Percentiles rank a stretch among this genome's conserved stretches.
Evolutionary conservation across 1,139 yeast species (phyloP).

Genomic region (Pichia sp.): DNA sequence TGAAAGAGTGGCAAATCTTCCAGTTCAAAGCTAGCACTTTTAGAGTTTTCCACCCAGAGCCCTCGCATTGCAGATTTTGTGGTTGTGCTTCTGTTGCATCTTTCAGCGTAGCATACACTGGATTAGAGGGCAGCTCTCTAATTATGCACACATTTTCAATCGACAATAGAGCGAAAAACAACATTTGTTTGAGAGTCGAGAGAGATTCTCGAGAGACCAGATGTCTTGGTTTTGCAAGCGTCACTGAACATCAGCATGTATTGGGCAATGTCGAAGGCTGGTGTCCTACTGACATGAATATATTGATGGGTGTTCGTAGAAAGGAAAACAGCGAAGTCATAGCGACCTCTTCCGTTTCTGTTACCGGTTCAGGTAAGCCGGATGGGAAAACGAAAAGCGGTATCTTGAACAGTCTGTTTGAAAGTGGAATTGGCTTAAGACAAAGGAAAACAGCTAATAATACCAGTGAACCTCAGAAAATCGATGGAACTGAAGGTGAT

Average conservation of each 20-base stretch:
- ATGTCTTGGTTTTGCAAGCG: slow-evolving; percentile 79
- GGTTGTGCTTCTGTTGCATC: slow-evolving; percentile 81
- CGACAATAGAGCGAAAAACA: slow-evolving; percentile 71
- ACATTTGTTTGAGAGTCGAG: slow-evolving; percentile 81
- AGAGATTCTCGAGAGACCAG: slow-evolving; percentile 89
- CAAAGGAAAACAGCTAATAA: background rate
- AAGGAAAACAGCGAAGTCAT: slow-evolving; percentile 30
- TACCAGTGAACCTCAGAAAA: background rate
- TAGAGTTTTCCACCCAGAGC: slow-evolving; percentile 73
- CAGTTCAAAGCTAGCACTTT: slow-evolving; percentile 58
- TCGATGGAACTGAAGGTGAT: background rate
- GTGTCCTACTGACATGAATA: slow-evolving; percentile 74
- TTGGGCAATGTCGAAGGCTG: slow-evolving; percentile 63
- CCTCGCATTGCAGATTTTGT: slow-evolving; percentile 85
- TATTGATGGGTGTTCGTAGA: slow-evolving; percentile 66
- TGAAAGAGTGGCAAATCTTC: slow-evolving; percentile 53
- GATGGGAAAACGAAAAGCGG: background rate
- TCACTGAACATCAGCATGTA: slow-evolving; percentile 67
- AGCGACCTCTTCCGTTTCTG: background rate
- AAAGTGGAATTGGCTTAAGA: slow-evolving; percentile 3
- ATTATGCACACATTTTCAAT: slow-evolving; percentile 70
- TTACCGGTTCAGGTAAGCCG: background rate
- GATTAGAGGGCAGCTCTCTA: slow-evolving; percentile 50
- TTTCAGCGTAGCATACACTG: slow-evolving; percentile 68
- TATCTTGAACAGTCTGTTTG: background rate